phyloP scores from a whole-genome alignment of 192 early-diverging fungal genomes.

The Martensiomyces pterosporus region DNA sequence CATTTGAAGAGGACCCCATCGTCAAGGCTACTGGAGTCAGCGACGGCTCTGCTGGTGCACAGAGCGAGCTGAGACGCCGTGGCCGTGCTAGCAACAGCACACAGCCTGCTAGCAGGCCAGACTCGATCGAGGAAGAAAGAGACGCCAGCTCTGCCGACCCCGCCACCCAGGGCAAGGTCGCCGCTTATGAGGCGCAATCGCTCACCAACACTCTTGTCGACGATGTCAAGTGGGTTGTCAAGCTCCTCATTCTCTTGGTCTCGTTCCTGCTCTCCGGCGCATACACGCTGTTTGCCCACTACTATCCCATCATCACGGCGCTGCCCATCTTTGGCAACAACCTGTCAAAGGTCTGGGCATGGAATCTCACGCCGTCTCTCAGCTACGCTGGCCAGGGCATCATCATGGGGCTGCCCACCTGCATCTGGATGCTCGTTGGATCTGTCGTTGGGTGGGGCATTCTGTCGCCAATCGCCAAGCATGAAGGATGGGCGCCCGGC shows the following conservation, averaged over 20 bases:
- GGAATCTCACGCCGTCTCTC: conserved; percentile 67
- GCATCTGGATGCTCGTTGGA: conserved; percentile 65
- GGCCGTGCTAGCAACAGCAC: too few relatives aligned
- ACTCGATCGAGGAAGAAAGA: not conserved
- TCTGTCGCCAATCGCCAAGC: conserved; percentile 63
- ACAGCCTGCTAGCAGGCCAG: too few relatives aligned
- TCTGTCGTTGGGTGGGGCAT: conserved; percentile 72
- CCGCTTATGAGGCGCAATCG: not conserved
- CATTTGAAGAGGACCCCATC: conserved; percentile 26
- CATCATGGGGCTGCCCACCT: conserved; percentile 78
- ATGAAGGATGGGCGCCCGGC: conserved; percentile 69
- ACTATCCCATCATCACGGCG: conserved; percentile 53
- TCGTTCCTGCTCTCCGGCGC: conserved; percentile 60
- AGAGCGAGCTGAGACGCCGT: not conserved
- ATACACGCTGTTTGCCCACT: conserved; percentile 63
- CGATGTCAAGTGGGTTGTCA: conserved; percentile 60
- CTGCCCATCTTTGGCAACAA: conserved; percentile 57
- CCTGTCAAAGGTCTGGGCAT: conserved; percentile 58
- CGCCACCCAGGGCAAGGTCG: too few relatives aligned
- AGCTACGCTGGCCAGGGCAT: conserved; percentile 77
- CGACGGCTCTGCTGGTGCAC: not conserved
- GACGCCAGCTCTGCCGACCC: not conserved
- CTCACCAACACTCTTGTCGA: conserved; percentile 5
- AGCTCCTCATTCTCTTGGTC: conserved; percentile 51
- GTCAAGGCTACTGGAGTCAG: too few relatives aligned